Percentiles rank a stretch among this genome's conserved stretches.
Conservation (phyloP, 2,329 filamentous ascomycete genomes). For the Boeremia lycopersici region DNA sequence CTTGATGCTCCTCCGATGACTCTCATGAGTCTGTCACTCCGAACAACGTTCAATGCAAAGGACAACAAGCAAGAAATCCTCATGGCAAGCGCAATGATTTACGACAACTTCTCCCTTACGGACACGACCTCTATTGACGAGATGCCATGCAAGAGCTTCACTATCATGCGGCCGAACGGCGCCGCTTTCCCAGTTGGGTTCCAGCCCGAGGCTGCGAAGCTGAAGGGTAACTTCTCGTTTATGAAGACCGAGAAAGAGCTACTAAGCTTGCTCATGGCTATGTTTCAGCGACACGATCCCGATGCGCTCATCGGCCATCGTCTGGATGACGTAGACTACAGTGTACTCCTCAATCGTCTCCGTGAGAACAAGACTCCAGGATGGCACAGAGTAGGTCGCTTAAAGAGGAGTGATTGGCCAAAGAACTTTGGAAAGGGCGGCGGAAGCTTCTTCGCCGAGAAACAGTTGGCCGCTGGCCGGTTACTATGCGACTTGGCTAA, state of each 20-base stretch:
- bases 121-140: constrained; percentile 90
- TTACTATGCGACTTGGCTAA: constrained; percentile 93
- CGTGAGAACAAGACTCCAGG: constrained; percentile 89
- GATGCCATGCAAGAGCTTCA: constrained; percentile 88
- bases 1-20: constrained; percentile 85
- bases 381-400: constrained; percentile 90
- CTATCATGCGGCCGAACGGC: constrained; percentile 81
- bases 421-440: constrained; percentile 82
- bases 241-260: constrained; percentile 85
- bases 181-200: constrained; percentile 84
- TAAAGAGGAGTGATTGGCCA: constrained; percentile 86
- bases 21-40: constrained; percentile 91
- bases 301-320: constrained; percentile 94
- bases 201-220: constrained; percentile 75
- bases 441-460: constrained; percentile 90
- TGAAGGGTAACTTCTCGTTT: constrained; percentile 77
- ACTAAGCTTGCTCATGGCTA: constrained; percentile 84
- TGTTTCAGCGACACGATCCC: constrained; percentile 86
- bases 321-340: constrained; percentile 96
- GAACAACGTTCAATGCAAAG: constrained; percentile 86
- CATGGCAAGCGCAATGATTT: constrained; percentile 87
- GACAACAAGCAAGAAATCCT: constrained; percentile 97
- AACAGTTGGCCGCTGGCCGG: constrained; percentile 85
- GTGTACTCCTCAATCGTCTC: constrained; percentile 83
- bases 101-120: constrained; percentile 84